Conservation (phyloP, 2,329 filamentous ascomycete genomes). For the Trichophyton benhamiae region DNA sequence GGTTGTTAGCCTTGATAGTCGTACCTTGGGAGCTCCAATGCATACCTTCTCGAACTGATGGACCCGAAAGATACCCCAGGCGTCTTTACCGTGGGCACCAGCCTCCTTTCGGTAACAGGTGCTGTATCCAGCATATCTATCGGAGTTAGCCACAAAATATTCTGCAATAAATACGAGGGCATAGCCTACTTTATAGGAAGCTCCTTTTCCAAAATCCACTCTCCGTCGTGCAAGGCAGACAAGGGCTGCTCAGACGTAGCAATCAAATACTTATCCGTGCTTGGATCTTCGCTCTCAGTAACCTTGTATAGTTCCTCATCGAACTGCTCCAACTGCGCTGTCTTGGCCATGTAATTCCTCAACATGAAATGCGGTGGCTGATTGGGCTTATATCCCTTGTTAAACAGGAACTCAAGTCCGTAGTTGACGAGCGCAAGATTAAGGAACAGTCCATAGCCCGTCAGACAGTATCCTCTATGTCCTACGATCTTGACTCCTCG, state of each 20-base stretch:
- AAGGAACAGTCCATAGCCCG: slow-evolving; percentile 76
- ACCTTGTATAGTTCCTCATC: slow-evolving; percentile 99
- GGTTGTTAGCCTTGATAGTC: slow-evolving; percentile 2
- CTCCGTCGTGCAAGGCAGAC: slow-evolving; percentile 80
- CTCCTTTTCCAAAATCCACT: slow-evolving; percentile 77
- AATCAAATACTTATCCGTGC: slow-evolving; percentile 73
- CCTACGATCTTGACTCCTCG: slow-evolving; percentile 89
- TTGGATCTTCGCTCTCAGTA: slow-evolving; percentile 64
- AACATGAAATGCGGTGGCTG: slow-evolving; percentile 92
- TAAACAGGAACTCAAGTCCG: slow-evolving; percentile 74
- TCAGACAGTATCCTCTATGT: slow-evolving; percentile 86
- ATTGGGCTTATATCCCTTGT: slow-evolving; percentile 68
- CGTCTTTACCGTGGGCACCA: slow-evolving; percentile 79
- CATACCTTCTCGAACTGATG: slow-evolving; percentile 89
- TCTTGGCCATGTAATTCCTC: slow-evolving; percentile 93
- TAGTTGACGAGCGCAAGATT: slow-evolving; percentile 94
- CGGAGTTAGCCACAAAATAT: background rate
- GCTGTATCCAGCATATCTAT: slow-evolving; percentile 67
- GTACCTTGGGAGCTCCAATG: background rate
- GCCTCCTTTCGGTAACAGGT: slow-evolving; percentile 96
- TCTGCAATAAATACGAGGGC: background rate
- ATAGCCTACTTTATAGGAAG: slow-evolving; percentile 65
- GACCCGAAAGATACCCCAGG: slow-evolving; percentile 95
- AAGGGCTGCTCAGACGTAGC: slow-evolving; percentile 92
- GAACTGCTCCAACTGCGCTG: slow-evolving; percentile 90